phyloP scores from a whole-genome alignment of 2,329 filamentous ascomycete species.

The Remersonia thermophila region DNA sequence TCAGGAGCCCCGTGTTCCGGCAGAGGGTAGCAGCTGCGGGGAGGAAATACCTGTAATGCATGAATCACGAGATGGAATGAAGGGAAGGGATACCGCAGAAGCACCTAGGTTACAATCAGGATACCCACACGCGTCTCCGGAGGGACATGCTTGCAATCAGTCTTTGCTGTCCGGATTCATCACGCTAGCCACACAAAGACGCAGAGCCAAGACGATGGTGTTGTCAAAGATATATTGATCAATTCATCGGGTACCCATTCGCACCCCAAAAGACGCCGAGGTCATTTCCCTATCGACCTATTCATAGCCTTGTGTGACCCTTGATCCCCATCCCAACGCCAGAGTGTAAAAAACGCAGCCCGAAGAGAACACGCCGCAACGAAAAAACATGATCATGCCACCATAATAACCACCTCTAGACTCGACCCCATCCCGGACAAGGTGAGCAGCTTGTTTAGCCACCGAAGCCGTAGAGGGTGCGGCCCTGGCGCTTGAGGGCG shows the following conservation, averaged over 20 bases:
- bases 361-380: constrained; percentile 3
- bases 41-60: constrained; percentile 67
- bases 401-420: constrained; percentile 2
- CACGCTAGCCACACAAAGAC: background rate
- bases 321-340: constrained; percentile 11
- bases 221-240: background rate
- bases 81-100: too few relatives aligned
- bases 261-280: constrained; percentile 7
- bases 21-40: constrained; percentile 73
- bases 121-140: background rate
- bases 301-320: constrained; percentile 5
- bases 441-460: constrained; percentile 45
- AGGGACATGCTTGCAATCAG: too few relatives aligned
- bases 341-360: constrained; percentile 8
- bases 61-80: background rate
- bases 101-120: background rate
- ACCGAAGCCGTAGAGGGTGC: constrained; percentile 81
- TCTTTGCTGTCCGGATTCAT: too few relatives aligned
- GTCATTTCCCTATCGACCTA: constrained; percentile 11
- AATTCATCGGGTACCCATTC: constrained; percentile 1
- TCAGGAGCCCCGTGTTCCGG: constrained; percentile 78
- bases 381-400: background rate
- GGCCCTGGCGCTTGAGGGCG: constrained; percentile 55
- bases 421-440: background rate
- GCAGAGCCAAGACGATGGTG: background rate